Percentiles rank a stretch among this genome's conserved stretches.
These are phyloP conservation scores for Umbelopsis ramanniana DNA, from an alignment of 192 early-diverging fungal species.

Conservation along the genomic window DNA sequence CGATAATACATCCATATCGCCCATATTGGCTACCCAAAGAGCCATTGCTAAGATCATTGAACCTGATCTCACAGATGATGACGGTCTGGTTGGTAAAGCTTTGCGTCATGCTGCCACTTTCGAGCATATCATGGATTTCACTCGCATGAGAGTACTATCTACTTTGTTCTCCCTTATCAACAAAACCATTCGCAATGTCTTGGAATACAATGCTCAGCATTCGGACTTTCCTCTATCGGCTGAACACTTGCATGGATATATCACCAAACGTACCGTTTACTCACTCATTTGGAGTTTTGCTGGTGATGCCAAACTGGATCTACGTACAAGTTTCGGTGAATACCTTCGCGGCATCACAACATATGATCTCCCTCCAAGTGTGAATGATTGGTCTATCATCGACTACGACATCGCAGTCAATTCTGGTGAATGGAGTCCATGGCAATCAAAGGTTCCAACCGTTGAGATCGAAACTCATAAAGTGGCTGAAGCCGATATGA, in stretches of 20 bases:
- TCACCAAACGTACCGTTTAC: slow-evolving; percentile 82
- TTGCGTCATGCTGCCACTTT: slow-evolving; percentile 70
- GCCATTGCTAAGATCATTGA: slow-evolving; percentile 74
- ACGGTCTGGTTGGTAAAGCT: slow-evolving; percentile 73
- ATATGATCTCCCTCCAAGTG: slow-evolving; percentile 71
- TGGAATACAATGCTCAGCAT: slow-evolving; percentile 93
- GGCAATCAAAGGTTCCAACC: slow-evolving; percentile 86
- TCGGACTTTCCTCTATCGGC: slow-evolving; percentile 90
- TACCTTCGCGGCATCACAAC: slow-evolving; percentile 78
- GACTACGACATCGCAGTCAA: slow-evolving; percentile 89
- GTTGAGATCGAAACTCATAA: slow-evolving; percentile 96
- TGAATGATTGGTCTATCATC: slow-evolving; percentile 61
- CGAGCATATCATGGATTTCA: slow-evolving; percentile 99
- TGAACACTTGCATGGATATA: slow-evolving; percentile 77
- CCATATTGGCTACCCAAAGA: slow-evolving; percentile 74
- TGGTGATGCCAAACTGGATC: slow-evolving; percentile 81
- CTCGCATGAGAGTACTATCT: slow-evolving; percentile 75
- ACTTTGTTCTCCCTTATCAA: slow-evolving; percentile 94
- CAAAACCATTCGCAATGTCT: slow-evolving; percentile 79
- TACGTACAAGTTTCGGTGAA: slow-evolving; percentile 75
- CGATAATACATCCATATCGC: slow-evolving; percentile 50
- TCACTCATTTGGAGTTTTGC: slow-evolving; percentile 95
- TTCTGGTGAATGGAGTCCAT: slow-evolving; percentile 88
- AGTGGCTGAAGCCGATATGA: slow-evolving; percentile 89
- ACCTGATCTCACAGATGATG: slow-evolving; percentile 70